phyloP scores from a whole-genome alignment of 148 eudicot species.

The Cornus kousa region DNA sequence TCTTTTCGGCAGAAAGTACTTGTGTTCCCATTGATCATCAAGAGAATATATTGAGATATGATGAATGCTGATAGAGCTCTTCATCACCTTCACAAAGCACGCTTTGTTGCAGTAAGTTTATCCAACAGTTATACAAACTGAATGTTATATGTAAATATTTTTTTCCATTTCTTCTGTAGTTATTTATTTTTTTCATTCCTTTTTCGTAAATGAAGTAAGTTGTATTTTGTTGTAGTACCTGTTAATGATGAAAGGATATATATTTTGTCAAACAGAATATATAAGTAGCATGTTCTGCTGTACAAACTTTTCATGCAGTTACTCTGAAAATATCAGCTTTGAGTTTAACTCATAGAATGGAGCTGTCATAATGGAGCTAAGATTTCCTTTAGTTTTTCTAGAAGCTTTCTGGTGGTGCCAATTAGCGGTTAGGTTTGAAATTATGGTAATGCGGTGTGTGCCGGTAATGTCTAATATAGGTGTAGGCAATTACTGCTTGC shows the following conservation, averaged over 20 bases:
- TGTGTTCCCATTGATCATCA: conserved; percentile 36
- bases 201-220: no score
- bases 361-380: neutral
- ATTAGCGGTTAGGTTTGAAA: neutral
- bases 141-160: no score
- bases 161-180: no score
- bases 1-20: conserved; percentile 37
- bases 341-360: neutral
- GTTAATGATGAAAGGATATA: neutral
- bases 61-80: conserved; percentile 47
- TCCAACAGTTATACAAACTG: no score
- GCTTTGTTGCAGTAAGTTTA: conserved; percentile 46
- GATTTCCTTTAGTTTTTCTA: neutral
- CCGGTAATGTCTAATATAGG: no score
- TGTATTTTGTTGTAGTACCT: neutral
- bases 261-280: neutral
- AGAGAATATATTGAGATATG: conserved; percentile 36
- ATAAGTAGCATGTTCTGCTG: no score
- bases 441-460: neutral
- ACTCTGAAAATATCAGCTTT: neutral
- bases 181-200: no score
- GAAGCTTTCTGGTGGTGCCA: neutral
- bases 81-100: conserved; percentile 33
- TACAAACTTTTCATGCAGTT: neutral
- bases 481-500: neutral